A percentile compares a stretch with the other conserved stretches of the same genome.
These are phyloP conservation scores for Lablab purpureus DNA, from an alignment of 306 rosid genomes.

Conservation along the genomic window DNA sequence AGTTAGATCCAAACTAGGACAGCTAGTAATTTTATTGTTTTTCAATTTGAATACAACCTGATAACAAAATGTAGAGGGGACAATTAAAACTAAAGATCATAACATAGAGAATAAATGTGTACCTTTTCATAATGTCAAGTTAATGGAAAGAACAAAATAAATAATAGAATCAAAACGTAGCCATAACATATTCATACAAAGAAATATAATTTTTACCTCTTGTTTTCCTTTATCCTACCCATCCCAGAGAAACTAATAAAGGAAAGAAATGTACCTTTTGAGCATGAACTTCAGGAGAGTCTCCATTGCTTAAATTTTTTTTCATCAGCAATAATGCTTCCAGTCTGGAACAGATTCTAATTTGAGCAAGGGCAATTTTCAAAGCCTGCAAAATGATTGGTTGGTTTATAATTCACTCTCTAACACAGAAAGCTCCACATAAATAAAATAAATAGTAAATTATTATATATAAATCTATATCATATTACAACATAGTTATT, in stretches of 20 bases:
- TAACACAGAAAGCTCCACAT: constrained; percentile 29
- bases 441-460: constrained; percentile 14
- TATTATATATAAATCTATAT: neutral
- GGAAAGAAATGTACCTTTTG: constrained; percentile 70
- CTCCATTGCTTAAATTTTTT: constrained; percentile 72
- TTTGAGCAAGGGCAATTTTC: constrained; percentile 78
- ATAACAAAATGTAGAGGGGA: constrained; percentile 18
- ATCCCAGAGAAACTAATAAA: constrained; percentile 29
- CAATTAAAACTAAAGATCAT: neutral
- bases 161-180: constrained; percentile 19
- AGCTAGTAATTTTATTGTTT: constrained; percentile 14
- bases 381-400: constrained; percentile 68
- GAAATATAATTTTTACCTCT: constrained; percentile 20
- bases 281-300: constrained; percentile 83
- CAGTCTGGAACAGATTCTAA: constrained; percentile 86
- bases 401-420: constrained; percentile 36
- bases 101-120: neutral
- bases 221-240: constrained; percentile 27
- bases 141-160: constrained; percentile 25
- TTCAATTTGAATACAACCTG: neutral
- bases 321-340: constrained; percentile 88
- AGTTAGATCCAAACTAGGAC: neutral
- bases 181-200: neutral
- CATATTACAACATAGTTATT: too few species aligned
- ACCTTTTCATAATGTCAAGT: constrained; percentile 23